Percentiles rank a stretch among this genome's conserved stretches.
Evolutionary conservation across 371 early-diverging fungal species (phyloP).

Genomic region (Actinomucor elegans): DNA sequence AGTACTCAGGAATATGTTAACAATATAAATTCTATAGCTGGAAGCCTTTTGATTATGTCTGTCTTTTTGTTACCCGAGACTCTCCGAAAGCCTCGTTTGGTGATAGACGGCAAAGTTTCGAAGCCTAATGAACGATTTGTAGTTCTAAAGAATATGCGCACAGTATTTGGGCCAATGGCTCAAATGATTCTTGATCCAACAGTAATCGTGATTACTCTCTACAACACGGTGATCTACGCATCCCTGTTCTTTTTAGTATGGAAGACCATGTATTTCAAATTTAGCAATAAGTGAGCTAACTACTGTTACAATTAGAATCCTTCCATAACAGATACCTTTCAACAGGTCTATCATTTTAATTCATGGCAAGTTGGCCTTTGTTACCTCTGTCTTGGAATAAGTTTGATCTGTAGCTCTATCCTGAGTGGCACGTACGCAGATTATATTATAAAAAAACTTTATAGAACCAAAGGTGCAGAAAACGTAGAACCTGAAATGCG

Average conservation of each 20-base stretch:
- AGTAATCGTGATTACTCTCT: conserved; percentile 21
- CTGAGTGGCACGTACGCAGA: conserved; percentile 51
- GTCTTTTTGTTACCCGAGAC: conserved; percentile 3
- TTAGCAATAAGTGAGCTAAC: too few relatives aligned
- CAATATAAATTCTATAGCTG: conserved; percentile 7
- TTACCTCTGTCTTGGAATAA: conserved; percentile 46
- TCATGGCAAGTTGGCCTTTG: conserved; percentile 40
- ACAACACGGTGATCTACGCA: conserved; percentile 28
- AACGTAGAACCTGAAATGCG: conserved; percentile 38
- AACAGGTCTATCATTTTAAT: conserved; percentile 25
- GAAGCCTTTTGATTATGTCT: not conserved
- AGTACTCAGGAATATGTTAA: not conserved
- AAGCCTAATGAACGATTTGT: not conserved
- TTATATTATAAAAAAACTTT: conserved; percentile 32
- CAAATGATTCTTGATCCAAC: conserved; percentile 21
- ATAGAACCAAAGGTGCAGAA: not conserved
- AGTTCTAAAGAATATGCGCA: not conserved
- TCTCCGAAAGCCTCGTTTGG: not conserved
- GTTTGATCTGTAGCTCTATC: conserved; percentile 46
- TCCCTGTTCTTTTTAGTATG: conserved; percentile 26
- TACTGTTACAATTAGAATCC: too few relatives aligned
- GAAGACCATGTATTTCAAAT: too few relatives aligned
- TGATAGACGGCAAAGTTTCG: too few relatives aligned
- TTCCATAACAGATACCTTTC: conserved; percentile 38
- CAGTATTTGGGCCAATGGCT: conserved; percentile 15